Conservation (phyloP, 495 filamentous ascomycete species). For the Penicillium paradoxum region DNA sequence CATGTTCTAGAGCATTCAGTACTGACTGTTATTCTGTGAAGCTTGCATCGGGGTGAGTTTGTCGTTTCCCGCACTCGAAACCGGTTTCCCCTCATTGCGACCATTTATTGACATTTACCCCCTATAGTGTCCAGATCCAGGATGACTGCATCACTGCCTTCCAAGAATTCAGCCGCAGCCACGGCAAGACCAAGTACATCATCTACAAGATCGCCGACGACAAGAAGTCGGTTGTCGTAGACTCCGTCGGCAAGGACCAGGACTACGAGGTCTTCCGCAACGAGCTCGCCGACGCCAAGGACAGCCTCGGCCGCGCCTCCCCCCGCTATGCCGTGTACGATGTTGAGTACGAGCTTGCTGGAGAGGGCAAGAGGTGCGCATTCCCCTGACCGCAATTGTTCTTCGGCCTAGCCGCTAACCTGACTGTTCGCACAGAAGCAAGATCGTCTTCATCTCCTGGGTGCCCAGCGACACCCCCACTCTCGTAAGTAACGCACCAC, state of each 20-base stretch:
- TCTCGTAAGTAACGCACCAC: constrained; percentile 56
- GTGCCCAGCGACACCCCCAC: constrained; percentile 78
- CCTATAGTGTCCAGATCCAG: constrained; percentile 64
- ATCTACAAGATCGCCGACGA: constrained; percentile 96
- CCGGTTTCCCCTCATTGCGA: constrained; percentile 9
- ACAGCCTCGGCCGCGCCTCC: constrained; percentile 58
- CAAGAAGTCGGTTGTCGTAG: constrained; percentile 82
- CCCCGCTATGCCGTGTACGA: constrained; percentile 94
- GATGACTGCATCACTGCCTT: constrained; percentile 77
- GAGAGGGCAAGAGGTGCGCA: constrained; percentile 75
- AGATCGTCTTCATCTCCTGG: constrained; percentile 96
- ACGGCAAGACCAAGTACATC: constrained; percentile 80
- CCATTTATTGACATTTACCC: constrained; percentile 19
- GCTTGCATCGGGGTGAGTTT: constrained; percentile 45
- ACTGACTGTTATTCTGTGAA: constrained; percentile 22
- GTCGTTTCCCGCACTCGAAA: constrained; percentile 2
- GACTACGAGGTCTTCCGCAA: constrained; percentile 75
- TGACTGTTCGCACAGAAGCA: constrained; percentile 56
- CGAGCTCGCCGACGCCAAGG: constrained; percentile 65
- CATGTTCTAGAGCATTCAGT: background rate
- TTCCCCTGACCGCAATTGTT: background rate
- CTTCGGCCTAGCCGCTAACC: constrained; percentile 10
- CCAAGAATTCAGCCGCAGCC: constrained; percentile 87
- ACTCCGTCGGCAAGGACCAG: constrained; percentile 60
- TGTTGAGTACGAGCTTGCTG: constrained; percentile 76